Percentiles rank a stretch among this genome's conserved stretches.
Conservation (phyloP, 2,329 filamentous ascomycete species). For the Epichloe elymi region DNA sequence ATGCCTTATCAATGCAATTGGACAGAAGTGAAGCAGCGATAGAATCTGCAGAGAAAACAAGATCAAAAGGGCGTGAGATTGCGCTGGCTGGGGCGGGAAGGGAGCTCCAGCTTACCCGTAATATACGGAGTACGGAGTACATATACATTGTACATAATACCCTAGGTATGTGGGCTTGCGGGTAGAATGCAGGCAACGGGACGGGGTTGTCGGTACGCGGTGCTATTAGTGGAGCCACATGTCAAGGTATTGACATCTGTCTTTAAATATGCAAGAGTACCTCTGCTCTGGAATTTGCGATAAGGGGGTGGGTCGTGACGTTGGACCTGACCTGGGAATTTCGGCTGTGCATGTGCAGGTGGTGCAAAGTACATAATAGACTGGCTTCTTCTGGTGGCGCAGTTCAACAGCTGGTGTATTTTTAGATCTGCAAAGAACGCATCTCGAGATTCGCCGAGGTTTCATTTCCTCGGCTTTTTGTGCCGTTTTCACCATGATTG, state of each 20-base stretch:
- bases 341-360: too few species aligned
- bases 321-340: neutral
- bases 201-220: neutral
- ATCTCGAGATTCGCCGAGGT: too few species aligned
- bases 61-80: neutral
- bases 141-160: too few species aligned
- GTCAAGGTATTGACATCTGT: neutral
- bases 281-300: neutral
- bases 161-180: too few species aligned
- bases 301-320: neutral
- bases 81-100: neutral
- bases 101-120: neutral
- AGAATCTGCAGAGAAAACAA: neutral
- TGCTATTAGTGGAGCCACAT: neutral
- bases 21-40: neutral
- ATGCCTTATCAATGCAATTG: neutral
- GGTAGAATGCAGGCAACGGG: neutral
- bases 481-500: too few species aligned
- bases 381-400: neutral
- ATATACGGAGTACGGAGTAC: too few species aligned
- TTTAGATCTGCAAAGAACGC: neutral
- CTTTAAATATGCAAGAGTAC: neutral
- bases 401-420: neutral
- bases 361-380: too few species aligned
- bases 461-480: too few species aligned